Evolutionary conservation across 2,329 filamentous ascomycete species (phyloP).

Genomic region (Exophiala viscosa): DNA sequence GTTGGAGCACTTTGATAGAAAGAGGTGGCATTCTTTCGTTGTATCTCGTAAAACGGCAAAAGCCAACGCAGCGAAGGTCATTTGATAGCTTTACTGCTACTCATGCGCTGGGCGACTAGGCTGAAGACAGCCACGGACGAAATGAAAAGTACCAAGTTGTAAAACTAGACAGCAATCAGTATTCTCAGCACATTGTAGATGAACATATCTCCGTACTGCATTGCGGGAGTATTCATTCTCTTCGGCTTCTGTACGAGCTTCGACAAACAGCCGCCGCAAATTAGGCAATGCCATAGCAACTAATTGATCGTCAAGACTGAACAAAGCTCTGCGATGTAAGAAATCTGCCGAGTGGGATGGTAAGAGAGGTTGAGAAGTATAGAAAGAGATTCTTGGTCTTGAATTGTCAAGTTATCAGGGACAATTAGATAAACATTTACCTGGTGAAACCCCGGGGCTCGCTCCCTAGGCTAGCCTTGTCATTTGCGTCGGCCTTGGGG

Average conservation of each 20-base stretch:
- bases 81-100: slow-evolving; percentile 37
- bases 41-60: neutral
- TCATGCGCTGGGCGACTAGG: slow-evolving; percentile 82
- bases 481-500: too few relatives aligned
- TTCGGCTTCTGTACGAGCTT: slow-evolving; percentile 86
- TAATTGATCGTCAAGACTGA: too few relatives aligned
- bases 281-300: slow-evolving; percentile 64
- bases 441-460: too few relatives aligned
- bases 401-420: too few relatives aligned
- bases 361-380: too few relatives aligned
- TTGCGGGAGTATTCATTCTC: slow-evolving; percentile 91
- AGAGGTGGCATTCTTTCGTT: neutral
- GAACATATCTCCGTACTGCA: slow-evolving; percentile 59
- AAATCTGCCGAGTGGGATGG: too few relatives aligned
- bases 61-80: slow-evolving; percentile 22
- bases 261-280: slow-evolving; percentile 90
- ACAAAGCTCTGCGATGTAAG: too few relatives aligned
- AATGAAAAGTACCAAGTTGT: slow-evolving; percentile 95
- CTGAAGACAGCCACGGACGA: slow-evolving; percentile 94
- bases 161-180: slow-evolving; percentile 63
- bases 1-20: neutral
- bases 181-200: neutral
- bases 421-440: too few relatives aligned
- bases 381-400: too few relatives aligned
- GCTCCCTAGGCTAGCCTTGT: too few relatives aligned